Conservation (phyloP, 116 monocot species). For the Dioscorea cayenensis region DNA sequence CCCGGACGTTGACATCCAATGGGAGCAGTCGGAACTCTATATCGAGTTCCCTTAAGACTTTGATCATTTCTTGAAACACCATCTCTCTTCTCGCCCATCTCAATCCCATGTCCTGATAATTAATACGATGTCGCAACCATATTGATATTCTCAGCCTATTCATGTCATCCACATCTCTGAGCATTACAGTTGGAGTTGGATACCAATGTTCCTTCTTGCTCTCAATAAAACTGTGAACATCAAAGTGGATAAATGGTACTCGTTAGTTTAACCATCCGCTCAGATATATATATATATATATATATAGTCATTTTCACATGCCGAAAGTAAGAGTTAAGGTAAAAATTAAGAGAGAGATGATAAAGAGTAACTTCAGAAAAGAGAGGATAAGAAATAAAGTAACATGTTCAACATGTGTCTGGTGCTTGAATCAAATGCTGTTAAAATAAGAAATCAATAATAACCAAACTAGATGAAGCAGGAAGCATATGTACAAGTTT, state of each 20-base stretch:
- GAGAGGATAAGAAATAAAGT: too few species aligned
- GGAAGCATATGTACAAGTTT: too few species aligned
- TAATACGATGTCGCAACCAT: conserved; percentile 66
- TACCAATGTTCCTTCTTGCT: conserved; percentile 74
- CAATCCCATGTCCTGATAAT: conserved; percentile 69
- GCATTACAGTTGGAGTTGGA: conserved; percentile 33
- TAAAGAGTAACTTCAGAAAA: too few species aligned
- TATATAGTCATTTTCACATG: too few species aligned
- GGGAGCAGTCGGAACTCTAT: conserved; percentile 77
- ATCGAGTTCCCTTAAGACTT: conserved; percentile 50
- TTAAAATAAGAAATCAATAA: too few species aligned
- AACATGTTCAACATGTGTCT: too few species aligned
- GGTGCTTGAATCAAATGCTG: too few species aligned
- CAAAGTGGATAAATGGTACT: not conserved
- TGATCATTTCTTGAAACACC: conserved; percentile 64
- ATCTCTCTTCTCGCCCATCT: conserved; percentile 52
- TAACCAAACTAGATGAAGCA: too few species aligned
- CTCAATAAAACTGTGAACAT: conserved; percentile 44
- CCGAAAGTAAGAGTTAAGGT: too few species aligned
- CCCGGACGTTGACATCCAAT: conserved; percentile 61
- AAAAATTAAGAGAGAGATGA: too few species aligned
- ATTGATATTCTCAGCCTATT: conserved; percentile 67
- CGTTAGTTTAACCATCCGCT: not conserved
- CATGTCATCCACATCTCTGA: conserved; percentile 71
- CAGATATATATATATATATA: too few species aligned